Evolutionary conservation across 2,329 filamentous ascomycete genomes (phyloP), one percentile per base, ranked within the genome.

Genomic region (Colletotrichum lentis): DNA sequence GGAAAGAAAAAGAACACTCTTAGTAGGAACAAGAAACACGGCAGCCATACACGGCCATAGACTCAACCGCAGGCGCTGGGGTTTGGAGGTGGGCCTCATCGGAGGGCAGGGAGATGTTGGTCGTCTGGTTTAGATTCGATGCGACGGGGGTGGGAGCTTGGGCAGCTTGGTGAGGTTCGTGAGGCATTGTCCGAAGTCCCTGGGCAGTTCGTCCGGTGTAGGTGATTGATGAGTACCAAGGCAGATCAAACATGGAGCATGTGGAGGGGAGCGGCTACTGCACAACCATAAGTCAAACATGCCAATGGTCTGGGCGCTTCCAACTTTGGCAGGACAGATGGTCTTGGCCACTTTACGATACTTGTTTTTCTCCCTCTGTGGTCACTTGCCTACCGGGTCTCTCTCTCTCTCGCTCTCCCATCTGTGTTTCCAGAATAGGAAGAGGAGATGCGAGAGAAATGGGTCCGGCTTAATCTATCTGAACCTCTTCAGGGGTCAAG

Each of bases 271-370:
- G 53, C 64, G 46, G 52, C 52, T 63, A 46, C 35, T 47, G 59
- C 64, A 53, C 59, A 67, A 67, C 58, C 64, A 58, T 58, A 67
- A 39, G 44, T 63, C 64, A 63, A 67, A 67, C 64, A 31, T 31
- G 59, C 64, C 63, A 58, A 63, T 58, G 52, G 64, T 41, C 64
- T 67, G 59, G 64, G 59, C 64, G 54, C 39, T 20, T 58, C 41
- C 57, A 2, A 58, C 37, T 63, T 47, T 54, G 16, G 4, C 24
- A n/a, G 20, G 14, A 37, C 14, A 20, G 37, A 43, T 18, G 53
- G 3, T 20, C 64, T 63, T 67, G 58, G 52, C 37, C 53, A 41
- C 8, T 63, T 24, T 53, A 24, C 37, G 53, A 24, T 41, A 16
- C 35, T 41, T 54, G n/a, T 41, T 41, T 10, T 8, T 31, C 7